These are phyloP conservation scores for Hippophae rhamnoides DNA, from an alignment of 306 rosid species.

Conservation along the genomic window DNA sequence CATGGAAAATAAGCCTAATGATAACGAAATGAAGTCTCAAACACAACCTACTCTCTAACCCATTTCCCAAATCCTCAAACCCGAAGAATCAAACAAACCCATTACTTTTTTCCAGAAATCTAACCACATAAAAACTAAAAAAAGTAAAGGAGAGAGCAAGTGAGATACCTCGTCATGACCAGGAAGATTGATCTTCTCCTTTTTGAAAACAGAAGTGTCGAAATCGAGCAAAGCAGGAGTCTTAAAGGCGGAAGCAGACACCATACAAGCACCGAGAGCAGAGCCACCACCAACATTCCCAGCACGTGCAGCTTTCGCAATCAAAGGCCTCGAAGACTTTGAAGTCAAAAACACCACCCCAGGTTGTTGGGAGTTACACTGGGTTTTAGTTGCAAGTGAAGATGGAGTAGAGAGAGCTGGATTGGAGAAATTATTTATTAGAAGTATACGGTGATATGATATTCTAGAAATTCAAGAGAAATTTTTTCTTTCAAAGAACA, in stretches of 20 bases:
- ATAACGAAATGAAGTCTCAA: too few relatives aligned
- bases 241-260: conserved; percentile 37
- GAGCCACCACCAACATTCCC: conserved; percentile 14
- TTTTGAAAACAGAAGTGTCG: conserved; percentile 66
- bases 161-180: conserved; percentile 72
- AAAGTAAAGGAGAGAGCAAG: background rate
- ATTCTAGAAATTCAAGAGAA: too few relatives aligned
- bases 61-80: background rate
- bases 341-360: conserved; percentile 24
- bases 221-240: conserved; percentile 48
- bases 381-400: conserved; percentile 4
- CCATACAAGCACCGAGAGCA: conserved; percentile 66
- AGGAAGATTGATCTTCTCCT: conserved; percentile 79
- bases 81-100: background rate
- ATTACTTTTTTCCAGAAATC: background rate
- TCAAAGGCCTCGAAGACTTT: conserved; percentile 20
- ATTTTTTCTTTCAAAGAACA: too few relatives aligned
- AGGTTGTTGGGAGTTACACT: conserved; percentile 4
- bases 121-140: background rate
- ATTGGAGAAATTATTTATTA: conserved; percentile 4
- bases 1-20: background rate
- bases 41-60: background rate
- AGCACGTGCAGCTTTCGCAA: conserved; percentile 17
- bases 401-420: conserved; percentile 23
- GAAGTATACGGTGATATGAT: conserved; percentile 10